phyloP scores from a whole-genome alignment of 805 yeast genomes.

The Candida sakaeoensis region DNA sequence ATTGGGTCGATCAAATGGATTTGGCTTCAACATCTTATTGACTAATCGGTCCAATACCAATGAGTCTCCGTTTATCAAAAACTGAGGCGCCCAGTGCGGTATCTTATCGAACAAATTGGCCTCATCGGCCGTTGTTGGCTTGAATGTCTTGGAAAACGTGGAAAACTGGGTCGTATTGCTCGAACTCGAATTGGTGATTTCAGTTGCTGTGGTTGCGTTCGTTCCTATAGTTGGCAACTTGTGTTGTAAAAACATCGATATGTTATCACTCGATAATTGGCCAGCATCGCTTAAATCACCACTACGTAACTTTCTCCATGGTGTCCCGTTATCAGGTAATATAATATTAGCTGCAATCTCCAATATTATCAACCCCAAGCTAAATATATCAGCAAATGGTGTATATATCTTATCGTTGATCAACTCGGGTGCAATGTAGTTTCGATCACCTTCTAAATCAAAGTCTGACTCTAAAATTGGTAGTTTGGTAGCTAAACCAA shows the following conservation, averaged over 20 bases:
- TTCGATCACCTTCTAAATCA: conserved; percentile 96
- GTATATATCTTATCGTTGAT: conserved; percentile 78
- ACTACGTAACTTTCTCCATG: conserved; percentile 93
- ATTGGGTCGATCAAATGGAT: conserved; percentile 76
- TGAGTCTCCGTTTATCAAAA: conserved; percentile 56
- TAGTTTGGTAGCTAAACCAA: conserved; percentile 84
- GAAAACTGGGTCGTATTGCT: conserved; percentile 8
- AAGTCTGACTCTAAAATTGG: conserved; percentile 65
- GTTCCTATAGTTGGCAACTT: conserved; percentile 11
- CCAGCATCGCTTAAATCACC: conserved; percentile 97
- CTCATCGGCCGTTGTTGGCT: background rate
- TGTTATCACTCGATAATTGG: conserved; percentile 54
- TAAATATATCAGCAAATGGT: conserved; percentile 90
- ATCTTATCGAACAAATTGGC: conserved; percentile 21
- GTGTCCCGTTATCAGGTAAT: conserved; percentile 91
- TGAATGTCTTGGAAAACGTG: conserved; percentile 1
- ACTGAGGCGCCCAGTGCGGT: conserved; percentile 88
- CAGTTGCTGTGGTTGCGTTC: conserved; percentile 1
- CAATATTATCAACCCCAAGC: conserved; percentile 88
- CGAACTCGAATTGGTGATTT: conserved; percentile 14
- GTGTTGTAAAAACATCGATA: conserved; percentile 39
- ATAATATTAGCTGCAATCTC: conserved; percentile 95
- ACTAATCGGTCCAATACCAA: conserved; percentile 73
- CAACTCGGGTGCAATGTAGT: conserved; percentile 96
- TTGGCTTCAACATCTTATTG: conserved; percentile 84